phyloP scores from a whole-genome alignment of 441 rosid genomes.

The Adansonia grandidieri region DNA sequence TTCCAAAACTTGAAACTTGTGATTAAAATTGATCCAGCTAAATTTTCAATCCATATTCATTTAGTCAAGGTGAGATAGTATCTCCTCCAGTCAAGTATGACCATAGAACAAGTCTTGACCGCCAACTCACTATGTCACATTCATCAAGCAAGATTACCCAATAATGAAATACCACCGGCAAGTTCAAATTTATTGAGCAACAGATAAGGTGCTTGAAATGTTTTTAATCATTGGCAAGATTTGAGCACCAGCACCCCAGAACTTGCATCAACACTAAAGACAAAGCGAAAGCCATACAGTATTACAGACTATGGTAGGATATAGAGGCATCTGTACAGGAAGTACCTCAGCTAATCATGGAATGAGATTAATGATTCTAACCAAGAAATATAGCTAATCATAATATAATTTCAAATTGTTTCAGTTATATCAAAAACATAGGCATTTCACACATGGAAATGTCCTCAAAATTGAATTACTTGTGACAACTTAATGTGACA shows the following conservation, averaged over 20 bases:
- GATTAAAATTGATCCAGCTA: not conserved
- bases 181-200: slow-evolving; percentile 15
- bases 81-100: not conserved
- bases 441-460: not conserved
- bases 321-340: not conserved
- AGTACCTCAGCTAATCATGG: not conserved
- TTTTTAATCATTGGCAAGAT: slow-evolving; percentile 3
- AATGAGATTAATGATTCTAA: slow-evolving; percentile 9
- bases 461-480: not conserved
- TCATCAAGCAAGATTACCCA: not conserved
- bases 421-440: not conserved
- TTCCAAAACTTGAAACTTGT: not conserved
- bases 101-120: not conserved
- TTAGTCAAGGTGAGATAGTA: slow-evolving; percentile 4
- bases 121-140: slow-evolving; percentile 1
- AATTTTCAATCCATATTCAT: slow-evolving; percentile 11
- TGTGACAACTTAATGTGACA: not conserved
- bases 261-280: slow-evolving; percentile 12
- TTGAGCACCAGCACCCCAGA: not conserved
- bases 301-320: not conserved
- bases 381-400: slow-evolving; percentile 3
- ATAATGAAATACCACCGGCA: not conserved
- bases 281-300: not conserved
- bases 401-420: not conserved
- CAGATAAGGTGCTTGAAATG: not conserved